Evolutionary conservation across 257 asterid genomes (phyloP).

Genomic region (Forsythia suspensa): DNA sequence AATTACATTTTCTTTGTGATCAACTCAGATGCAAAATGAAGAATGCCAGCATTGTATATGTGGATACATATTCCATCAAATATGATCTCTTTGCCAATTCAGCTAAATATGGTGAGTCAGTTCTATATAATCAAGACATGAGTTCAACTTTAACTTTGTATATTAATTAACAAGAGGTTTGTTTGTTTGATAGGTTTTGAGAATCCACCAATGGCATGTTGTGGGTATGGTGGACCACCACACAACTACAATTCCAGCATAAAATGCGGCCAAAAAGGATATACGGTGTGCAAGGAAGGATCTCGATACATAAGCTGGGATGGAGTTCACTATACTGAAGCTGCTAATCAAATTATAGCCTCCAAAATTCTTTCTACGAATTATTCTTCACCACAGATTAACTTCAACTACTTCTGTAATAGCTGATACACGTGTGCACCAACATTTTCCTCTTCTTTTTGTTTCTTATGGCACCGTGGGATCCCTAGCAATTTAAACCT

Average conservation of each 20-base stretch:
- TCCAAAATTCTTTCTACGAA: slow-evolving; percentile 28
- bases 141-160: no score
- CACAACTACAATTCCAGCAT: slow-evolving; percentile 32
- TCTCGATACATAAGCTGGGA: slow-evolving; percentile 40
- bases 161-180: no score
- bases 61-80: slow-evolving; percentile 69
- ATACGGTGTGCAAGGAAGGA: slow-evolving; percentile 28
- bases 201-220: slow-evolving; percentile 40
- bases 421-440: no score
- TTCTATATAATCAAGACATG: no score
- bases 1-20: slow-evolving; percentile 27
- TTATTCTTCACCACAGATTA: slow-evolving; percentile 31
- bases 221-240: slow-evolving; percentile 46
- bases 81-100: slow-evolving; percentile 72
- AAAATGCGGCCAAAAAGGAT: slow-evolving; percentile 31
- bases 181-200: no score
- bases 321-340: slow-evolving; percentile 46
- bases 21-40: slow-evolving; percentile 32
- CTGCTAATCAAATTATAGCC: slow-evolving; percentile 38
- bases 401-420: slow-evolving; percentile 31
- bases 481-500: no score
- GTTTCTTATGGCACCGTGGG: no score
- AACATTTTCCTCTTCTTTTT: no score
- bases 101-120: slow-evolving; percentile 46
- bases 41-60: slow-evolving; percentile 59